Evolutionary conservation across 345 rosid genomes (phyloP), one percentile per base, ranked within the genome.

Genomic region (Hibiscus mutabilis): DNA sequence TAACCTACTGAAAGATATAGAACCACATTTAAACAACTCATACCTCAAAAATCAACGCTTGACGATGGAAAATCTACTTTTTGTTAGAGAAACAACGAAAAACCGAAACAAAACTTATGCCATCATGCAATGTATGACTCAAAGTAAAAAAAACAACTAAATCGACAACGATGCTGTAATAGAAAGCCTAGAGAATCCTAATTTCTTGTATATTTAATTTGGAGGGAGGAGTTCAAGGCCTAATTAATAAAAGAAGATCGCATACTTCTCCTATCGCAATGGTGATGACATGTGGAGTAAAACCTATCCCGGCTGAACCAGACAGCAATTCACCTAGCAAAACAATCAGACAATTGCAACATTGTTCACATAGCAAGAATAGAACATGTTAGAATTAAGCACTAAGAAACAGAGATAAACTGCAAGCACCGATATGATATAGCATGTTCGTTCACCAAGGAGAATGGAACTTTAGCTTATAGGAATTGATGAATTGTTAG

Each of bases 191-290:
- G 53, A 49, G 53, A 49, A 15, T 27, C 61, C 19, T 29, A 33
- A 21, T 73, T 35, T 55, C 37, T 64, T 33, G 7, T 13, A n/a
- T 11, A 21, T 24, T 53, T 14, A 27, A 19, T 62, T 19, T 10
- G 40, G 14, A 55, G 14, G 44, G 33, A 16, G 27, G 18, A 65
- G 11, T 56, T n/a, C 6, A 0, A 11, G 19, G 57, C 9, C 52
- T 29, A 15, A 69, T 44, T 66, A 22, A 40, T 61, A 69, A 70
- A 24, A 72, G 71, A 71, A 75, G 52, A 46, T 13, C 9, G 66
- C 87, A 74, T 86, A 89, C 93, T 82, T 89, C 93, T 82, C 93
- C 93, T 35, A 84, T 77, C 66, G 86, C 89, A 68, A 86, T 76
- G 22, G 89, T 82, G 79, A 89, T 82, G 83, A 89, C 75, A 68